Percentiles rank a stretch among this genome's conserved stretches.
Evolutionary conservation across 495 filamentous ascomycete species (phyloP).

Genomic region (Aspergillus carlsbadensis): DNA sequence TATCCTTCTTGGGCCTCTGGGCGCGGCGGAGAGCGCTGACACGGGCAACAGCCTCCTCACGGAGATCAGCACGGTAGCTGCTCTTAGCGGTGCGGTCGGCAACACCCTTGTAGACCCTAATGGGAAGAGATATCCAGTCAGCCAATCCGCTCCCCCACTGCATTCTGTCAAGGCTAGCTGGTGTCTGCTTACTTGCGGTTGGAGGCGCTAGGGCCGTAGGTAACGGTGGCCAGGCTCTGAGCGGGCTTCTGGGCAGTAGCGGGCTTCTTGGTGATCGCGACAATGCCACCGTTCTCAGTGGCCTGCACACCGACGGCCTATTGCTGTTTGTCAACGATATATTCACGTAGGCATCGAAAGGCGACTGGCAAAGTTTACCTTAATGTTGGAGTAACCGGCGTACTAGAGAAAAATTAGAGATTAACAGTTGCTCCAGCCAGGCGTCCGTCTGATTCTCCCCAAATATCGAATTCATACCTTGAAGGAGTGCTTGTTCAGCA

Average conservation of each 20-base stretch:
- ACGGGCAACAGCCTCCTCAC: conserved; percentile 80
- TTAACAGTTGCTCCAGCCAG: conserved; percentile 34
- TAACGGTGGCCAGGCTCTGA: conserved; percentile 58
- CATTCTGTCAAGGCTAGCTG: neutral
- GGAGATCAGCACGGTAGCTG: conserved; percentile 84
- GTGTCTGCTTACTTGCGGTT: conserved; percentile 68
- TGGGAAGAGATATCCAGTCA: conserved; percentile 15
- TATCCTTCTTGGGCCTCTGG: conserved; percentile 75
- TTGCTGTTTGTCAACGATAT: conserved; percentile 17
- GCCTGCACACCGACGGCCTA: conserved; percentile 79
- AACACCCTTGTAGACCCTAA: conserved; percentile 84
- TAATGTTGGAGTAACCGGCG: conserved; percentile 86
- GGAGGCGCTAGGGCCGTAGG: conserved; percentile 65
- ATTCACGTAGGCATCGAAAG: conserved; percentile 7
- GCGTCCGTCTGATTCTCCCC: neutral
- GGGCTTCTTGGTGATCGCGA: conserved; percentile 80
- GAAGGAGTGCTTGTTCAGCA: conserved; percentile 83
- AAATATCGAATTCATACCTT: conserved; percentile 62
- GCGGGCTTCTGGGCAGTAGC: conserved; percentile 64
- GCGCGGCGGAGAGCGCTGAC: conserved; percentile 81
- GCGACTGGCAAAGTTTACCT: conserved; percentile 59
- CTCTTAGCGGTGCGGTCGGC: conserved; percentile 76
- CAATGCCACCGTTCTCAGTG: conserved; percentile 67
- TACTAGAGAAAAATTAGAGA: conserved; percentile 51
- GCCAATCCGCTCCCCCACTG: conserved; percentile 2